Conservation (phyloP, 1,284 basidiomycete species). For the Wolfiporia cocos region DNA sequence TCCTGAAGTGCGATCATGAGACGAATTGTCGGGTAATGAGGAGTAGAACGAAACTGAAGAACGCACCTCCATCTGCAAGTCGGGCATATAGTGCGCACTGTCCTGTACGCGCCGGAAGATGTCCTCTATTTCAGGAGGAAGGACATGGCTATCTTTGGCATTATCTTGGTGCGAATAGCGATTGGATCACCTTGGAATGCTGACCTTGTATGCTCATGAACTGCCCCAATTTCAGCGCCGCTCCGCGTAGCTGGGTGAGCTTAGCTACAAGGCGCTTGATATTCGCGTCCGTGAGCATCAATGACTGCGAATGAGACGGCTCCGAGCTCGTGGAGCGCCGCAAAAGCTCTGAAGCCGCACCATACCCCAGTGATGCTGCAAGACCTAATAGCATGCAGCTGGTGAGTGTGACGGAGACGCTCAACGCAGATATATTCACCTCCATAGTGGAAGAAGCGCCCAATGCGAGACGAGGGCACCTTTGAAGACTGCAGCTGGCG, state of each 20-base stretch:
- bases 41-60: background rate
- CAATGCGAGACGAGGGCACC: slow-evolving; percentile 85
- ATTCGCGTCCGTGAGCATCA: slow-evolving; percentile 89
- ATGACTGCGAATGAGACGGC: slow-evolving; percentile 32
- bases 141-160: slow-evolving; percentile 70
- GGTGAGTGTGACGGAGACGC: background rate
- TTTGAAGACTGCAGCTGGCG: slow-evolving; percentile 69
- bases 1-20: slow-evolving; percentile 36
- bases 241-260: slow-evolving; percentile 91
- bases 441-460: slow-evolving; percentile 89
- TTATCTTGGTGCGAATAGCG: background rate
- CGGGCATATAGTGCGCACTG: slow-evolving; percentile 97
- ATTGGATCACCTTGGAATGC: slow-evolving; percentile 5
- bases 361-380: slow-evolving; percentile 67
- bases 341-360: slow-evolving; percentile 49
- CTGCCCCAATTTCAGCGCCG: slow-evolving; percentile 94
- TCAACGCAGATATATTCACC: slow-evolving; percentile 40
- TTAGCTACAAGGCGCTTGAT: slow-evolving; percentile 88
- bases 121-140: slow-evolving; percentile 86
- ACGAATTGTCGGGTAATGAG: background rate
- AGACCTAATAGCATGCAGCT: slow-evolving; percentile 40
- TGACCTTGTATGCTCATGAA: slow-evolving; percentile 96
- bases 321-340: slow-evolving; percentile 25
- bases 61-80: slow-evolving; percentile 96
- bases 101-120: slow-evolving; percentile 92